Conservation (phyloP, 306 rosid genomes). For the Cucurbita moschata region DNA sequence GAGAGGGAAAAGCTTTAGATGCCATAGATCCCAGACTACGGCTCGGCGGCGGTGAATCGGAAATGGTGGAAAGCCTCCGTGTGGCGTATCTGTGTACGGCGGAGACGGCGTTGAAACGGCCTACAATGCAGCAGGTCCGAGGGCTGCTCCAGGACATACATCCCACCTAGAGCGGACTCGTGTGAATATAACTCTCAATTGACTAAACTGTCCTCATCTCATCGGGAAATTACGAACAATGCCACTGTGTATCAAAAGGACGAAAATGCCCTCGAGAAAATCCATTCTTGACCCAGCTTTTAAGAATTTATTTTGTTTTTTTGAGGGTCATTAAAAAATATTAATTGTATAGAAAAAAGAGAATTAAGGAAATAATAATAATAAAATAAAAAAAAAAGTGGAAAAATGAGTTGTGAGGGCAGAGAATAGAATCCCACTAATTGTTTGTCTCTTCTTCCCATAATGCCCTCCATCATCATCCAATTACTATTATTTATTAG, state of each 20-base stretch:
- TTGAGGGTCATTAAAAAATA: not conserved
- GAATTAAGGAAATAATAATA: not conserved
- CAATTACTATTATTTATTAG: not conserved
- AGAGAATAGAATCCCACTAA: constrained; percentile 38
- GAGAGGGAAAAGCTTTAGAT: constrained; percentile 42
- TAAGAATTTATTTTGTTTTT: not conserved
- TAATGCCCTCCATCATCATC: constrained; percentile 26
- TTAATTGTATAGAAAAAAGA: not conserved
- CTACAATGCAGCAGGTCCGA: constrained; percentile 74
- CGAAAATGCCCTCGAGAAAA: not conserved
- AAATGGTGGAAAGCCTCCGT: constrained; percentile 78
- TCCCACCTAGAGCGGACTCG: constrained; percentile 18
- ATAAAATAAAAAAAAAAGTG: not conserved
- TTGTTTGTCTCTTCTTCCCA: constrained; percentile 35
- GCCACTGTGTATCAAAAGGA: not conserved
- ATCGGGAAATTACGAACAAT: not conserved
- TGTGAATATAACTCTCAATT: not conserved
- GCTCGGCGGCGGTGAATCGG: constrained; percentile 33
- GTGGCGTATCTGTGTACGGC: constrained; percentile 88
- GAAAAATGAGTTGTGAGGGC: constrained; percentile 5
- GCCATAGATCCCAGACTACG: constrained; percentile 45
- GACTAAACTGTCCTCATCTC: not conserved
- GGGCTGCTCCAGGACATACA: constrained; percentile 77
- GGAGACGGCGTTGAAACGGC: constrained; percentile 75
- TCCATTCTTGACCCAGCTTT: not conserved